Base-by-base conservation (phyloP, 352 stramenopile genomes). In the Phytophthora pisi region DNA sequence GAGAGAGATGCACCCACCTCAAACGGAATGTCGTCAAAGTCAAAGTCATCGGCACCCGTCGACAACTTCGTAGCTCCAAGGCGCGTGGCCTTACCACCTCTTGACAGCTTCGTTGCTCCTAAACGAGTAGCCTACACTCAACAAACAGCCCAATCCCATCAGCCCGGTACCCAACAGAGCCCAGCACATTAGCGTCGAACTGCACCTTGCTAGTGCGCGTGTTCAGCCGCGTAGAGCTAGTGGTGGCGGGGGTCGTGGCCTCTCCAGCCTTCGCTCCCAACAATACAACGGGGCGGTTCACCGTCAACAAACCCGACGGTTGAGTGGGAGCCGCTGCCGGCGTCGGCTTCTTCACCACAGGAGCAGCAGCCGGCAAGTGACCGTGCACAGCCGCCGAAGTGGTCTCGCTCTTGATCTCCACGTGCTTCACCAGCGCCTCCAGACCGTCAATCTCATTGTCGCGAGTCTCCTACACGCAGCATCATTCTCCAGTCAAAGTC, bases 21-120 rank as follows among this genome's bases (percentile, higher is more conserved):
- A 50, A 95, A 95, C 9, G 86, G 86, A 45, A 96, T 95, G 53
- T 93, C 87, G 57, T 96, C 89, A 65, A 96, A 96, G 62, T 96
- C 89, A 74, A 96, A 96, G 65, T 96, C 87, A 13, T 75, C 77
- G 8, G 34, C 67, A 10, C 76, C 77, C 5, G 70, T 82, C 31
- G 81, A 93, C 51, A 96, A 68, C 74, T 97, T 97, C 1, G 86
- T 95, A 16, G 85, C 89, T 42, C 80, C 78, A 4, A 88, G 66
- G 38, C 81, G 78, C n/a, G 81, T 92, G 11, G 78, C 61, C 20
- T 88, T 89, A 23, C 63, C 51, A 16, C 71, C 62, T 6, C 62
- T 75, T 5, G 71, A 73, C 34, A 78, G 28, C 57, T 82, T 89
- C 18, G 68, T 80, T 10, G 62, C 64, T 50, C 71, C 71, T 5